Evolutionary conservation across 768 basidiomycete species (phyloP).

Genomic region (Tephrocybe sp.): DNA sequence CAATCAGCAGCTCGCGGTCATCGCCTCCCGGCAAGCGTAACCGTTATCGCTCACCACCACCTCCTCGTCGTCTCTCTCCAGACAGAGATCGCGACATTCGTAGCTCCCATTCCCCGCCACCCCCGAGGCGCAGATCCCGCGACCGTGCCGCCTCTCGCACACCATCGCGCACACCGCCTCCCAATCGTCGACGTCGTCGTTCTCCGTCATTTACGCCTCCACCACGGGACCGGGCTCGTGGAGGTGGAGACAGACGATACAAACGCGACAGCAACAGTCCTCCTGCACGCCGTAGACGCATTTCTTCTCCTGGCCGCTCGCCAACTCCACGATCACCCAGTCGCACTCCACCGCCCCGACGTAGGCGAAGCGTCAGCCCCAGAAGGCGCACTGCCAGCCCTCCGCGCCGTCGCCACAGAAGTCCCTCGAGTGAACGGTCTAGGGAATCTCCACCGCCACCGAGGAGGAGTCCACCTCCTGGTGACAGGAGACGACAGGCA

Average conservation of each 20-base stretch:
- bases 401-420: constrained; percentile 19
- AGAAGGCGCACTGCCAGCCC: constrained; percentile 33
- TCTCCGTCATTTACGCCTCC: constrained; percentile 53
- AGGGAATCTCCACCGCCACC: constrained; percentile 27
- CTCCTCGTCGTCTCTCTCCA: constrained; percentile 36
- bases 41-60: constrained; percentile 40
- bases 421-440: constrained; percentile 33
- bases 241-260: constrained; percentile 23
- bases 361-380: constrained; percentile 46
- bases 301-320: constrained; percentile 34
- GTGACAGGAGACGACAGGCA: constrained; percentile 16
- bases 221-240: constrained; percentile 22
- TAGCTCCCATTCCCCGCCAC: constrained; percentile 39
- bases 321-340: constrained; percentile 30
- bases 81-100: constrained; percentile 21
- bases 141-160: constrained; percentile 45
- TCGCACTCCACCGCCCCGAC: constrained; percentile 30
- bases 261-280: constrained; percentile 56
- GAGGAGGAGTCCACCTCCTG: constrained; percentile 26
- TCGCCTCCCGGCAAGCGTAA: constrained; percentile 30
- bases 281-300: constrained; percentile 42
- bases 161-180: constrained; percentile 37
- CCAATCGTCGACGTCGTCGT: constrained; percentile 36
- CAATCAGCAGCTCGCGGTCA: constrained; percentile 36
- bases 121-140: constrained; percentile 25